Base-by-base conservation (phyloP, 371 early-diverging fungal genomes). In the Mucor circinelloides region DNA sequence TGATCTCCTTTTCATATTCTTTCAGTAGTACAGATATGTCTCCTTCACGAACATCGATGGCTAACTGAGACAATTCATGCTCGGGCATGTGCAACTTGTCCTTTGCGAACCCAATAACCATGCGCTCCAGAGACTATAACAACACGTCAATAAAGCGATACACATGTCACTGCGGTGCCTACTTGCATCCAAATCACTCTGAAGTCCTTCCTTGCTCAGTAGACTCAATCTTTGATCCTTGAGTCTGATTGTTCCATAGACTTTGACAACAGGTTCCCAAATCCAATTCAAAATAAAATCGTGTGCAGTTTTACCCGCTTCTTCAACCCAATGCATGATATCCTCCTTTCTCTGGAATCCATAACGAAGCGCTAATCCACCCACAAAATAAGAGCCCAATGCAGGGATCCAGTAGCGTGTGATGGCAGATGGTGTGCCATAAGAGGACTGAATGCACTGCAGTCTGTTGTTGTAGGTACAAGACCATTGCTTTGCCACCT, bases 201-300 rank as follows among this genome's bases (percentile, higher is more conserved):
- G 77, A 56, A 97, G 75, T 0, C 91, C 89, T 56, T 92, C 91
- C 30, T 91, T 86, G 4, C 95, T 91, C 56, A 91, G 76, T 27
- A 96, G 69, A 15, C 89, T 90, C 34, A 97, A 77, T 52, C 90
- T 83, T 23, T 82, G 78, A 56, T 94, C 94, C 32, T 85, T 83
- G 58, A 95, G 90, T 31, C 96, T 86, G 34, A 98, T 90, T 3
- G 96, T 97, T n/a, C 87, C 81, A 75, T 89, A 93, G n/a, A 95
- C 89, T 40, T 88, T 80, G 19, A 74, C 67, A 7, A 94, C 68
- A 1, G 98, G 98, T 23, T 88, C 81, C 76, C 90, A 81, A 9
- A 98, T 83, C 91, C 95, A 97, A 74, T 95, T 87, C 13, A 74
- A 68, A 15, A 83, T 77, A 65, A 93, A 91, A 59, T 86, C 81